Conservation (phyloP, 2,329 filamentous ascomycete genomes). For the Hirsutella rhossiliensis region DNA sequence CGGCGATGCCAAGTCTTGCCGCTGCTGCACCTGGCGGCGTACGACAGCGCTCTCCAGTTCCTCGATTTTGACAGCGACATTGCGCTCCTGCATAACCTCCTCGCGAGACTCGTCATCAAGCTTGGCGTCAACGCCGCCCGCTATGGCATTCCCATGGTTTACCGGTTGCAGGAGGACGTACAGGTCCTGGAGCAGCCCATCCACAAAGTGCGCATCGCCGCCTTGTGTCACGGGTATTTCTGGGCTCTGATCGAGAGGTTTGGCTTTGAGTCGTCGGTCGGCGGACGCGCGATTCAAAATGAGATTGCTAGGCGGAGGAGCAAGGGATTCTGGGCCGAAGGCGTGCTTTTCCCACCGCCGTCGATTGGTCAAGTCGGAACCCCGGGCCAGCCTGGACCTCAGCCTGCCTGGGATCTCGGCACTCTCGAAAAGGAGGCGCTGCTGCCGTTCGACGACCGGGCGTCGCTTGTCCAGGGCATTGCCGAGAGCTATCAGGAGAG, state of each 20-base stretch:
- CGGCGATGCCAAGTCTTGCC: slow-evolving; percentile 63
- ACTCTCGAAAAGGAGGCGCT: slow-evolving; percentile 51
- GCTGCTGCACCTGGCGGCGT: slow-evolving; percentile 75
- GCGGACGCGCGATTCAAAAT: slow-evolving; percentile 59
- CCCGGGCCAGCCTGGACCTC: slow-evolving; percentile 31
- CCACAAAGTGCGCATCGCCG: slow-evolving; percentile 69
- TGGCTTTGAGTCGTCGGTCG: slow-evolving; percentile 56
- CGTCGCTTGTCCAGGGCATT: slow-evolving; percentile 62
- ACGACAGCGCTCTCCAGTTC: slow-evolving; percentile 71
- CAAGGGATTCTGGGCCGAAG: slow-evolving; percentile 69
- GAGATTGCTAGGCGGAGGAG: slow-evolving; percentile 66
- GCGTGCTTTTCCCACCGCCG: slow-evolving; percentile 58
- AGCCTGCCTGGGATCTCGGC: slow-evolving; percentile 34
- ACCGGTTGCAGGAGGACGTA: slow-evolving; percentile 78
- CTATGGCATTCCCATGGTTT: slow-evolving; percentile 76
- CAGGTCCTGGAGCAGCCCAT: slow-evolving; percentile 50
- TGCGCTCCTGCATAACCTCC: slow-evolving; percentile 62
- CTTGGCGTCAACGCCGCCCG: slow-evolving; percentile 74
- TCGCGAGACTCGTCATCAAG: slow-evolving; percentile 60
- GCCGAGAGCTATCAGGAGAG: slow-evolving; percentile 56
- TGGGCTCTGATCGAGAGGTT: slow-evolving; percentile 70
- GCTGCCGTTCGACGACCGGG: slow-evolving; percentile 63
- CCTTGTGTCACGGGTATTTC: slow-evolving; percentile 80
- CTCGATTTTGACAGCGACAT: slow-evolving; percentile 64
- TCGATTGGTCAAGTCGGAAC: slow-evolving; percentile 48